These are phyloP conservation scores for Erodium moschatum DNA, from an alignment of 441 rosid genomes.

Conservation along the genomic window DNA sequence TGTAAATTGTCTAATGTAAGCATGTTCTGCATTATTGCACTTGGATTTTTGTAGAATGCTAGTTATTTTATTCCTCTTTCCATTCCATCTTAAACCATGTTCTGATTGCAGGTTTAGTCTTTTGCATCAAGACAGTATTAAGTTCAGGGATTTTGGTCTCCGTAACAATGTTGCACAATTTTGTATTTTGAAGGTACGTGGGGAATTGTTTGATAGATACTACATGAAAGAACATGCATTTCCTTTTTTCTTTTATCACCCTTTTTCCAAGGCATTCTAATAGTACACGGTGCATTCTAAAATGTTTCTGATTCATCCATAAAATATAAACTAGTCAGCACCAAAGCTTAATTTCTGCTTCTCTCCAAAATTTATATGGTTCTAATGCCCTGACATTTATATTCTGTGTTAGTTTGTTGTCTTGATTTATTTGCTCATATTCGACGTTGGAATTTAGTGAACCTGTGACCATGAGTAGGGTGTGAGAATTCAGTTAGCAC, in stretches of 20 bases:
- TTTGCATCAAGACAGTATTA: constrained; percentile 67
- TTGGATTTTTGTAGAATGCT: background rate
- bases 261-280: background rate
- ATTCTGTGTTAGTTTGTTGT: background rate
- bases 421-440: background rate
- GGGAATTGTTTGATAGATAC: background rate
- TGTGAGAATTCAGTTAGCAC: too few species aligned
- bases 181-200: constrained; percentile 71
- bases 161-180: constrained; percentile 91
- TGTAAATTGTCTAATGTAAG: background rate
- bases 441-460: background rate
- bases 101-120: constrained; percentile 63
- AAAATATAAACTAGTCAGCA: background rate
- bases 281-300: background rate
- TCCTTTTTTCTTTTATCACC: background rate
- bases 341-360: background rate
- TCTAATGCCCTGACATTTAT: background rate
- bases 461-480: background rate
- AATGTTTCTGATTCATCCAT: background rate
- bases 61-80: background rate
- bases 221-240: constrained; percentile 2
- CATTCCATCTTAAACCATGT: constrained; percentile 23
- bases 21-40: background rate
- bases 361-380: background rate
- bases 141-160: constrained; percentile 71